Conservation (phyloP, 495 filamentous ascomycete species). For the Penicillium silybi region DNA sequence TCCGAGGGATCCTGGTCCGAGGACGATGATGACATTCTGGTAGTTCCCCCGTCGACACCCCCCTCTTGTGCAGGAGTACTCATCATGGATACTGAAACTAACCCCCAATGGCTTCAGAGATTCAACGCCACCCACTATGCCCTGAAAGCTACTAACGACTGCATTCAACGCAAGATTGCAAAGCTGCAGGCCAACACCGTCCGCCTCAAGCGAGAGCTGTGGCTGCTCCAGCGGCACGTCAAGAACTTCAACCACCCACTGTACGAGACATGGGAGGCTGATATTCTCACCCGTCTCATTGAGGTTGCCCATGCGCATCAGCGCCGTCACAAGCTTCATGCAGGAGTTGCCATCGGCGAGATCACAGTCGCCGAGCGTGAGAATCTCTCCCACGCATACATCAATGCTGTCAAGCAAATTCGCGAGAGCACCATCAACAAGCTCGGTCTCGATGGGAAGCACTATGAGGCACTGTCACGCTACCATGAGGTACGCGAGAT, state of each 20-base stretch:
- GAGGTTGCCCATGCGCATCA: constrained; percentile 31
- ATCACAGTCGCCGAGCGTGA: constrained; percentile 15
- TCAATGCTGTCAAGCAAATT: constrained; percentile 25
- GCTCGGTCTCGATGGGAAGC: constrained; percentile 25
- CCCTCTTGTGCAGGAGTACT: background rate
- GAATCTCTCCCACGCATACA: constrained; percentile 22
- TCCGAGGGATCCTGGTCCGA: background rate
- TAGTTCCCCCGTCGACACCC: background rate
- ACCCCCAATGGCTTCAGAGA: background rate
- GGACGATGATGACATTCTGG: background rate
- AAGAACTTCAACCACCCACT: constrained; percentile 26
- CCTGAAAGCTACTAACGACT: constrained; percentile 21
- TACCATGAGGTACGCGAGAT: constrained; percentile 29
- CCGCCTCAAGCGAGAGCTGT: constrained; percentile 27
- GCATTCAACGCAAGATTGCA: constrained; percentile 17
- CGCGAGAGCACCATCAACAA: constrained; percentile 16
- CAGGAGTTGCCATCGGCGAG: constrained; percentile 17
- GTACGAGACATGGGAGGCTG: constrained; percentile 36
- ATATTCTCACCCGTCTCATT: constrained; percentile 37
- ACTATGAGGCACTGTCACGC: constrained; percentile 28
- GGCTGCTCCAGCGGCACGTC: constrained; percentile 28
- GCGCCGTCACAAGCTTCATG: constrained; percentile 17
- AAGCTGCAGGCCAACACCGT: constrained; percentile 17
- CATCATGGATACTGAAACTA: background rate
- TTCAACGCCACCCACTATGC: constrained; percentile 9